Evolutionary conservation across 805 yeast genomes (phyloP), one percentile per base, ranked within the genome.

Genomic region (Hanseniaspora singularis): DNA sequence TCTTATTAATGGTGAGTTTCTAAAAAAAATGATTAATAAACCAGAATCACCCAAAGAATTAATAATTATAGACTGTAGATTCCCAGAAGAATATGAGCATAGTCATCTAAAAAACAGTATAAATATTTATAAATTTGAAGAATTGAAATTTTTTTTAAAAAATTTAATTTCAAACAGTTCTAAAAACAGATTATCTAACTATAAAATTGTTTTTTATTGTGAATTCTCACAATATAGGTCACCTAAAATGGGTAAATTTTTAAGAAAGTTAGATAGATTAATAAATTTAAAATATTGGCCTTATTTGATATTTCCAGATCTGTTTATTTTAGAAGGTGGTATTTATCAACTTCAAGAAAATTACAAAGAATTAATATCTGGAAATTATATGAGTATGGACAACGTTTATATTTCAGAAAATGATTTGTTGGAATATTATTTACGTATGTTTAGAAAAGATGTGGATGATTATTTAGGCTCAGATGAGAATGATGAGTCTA

Each of bases 201-300:
- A 19, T 4, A 42, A 33, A 27, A 42, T 89, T 6, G 70, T 92
- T 10, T 89, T 92, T 67, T 96, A 92, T 63, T 92, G 98, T 64
- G 98, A 92, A 64, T 89, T 86, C 61, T 81, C 94, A 32, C 76
- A 94, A 5, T 85, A 81, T 59, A 71, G 98, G 50, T 95, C 97
- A n/a, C 98, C 98, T 4, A 67, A 81, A 40, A 76, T 92, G 81
- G 97, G 97, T 1, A 69, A 77, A 46, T 87, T 86, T 60, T 70
- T 92, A 49, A 69, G 98, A 51, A 79, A 79, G 50, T 73, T 82
- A 54, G 98, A 92, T 64, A 73, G 98, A 52, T 72, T 73, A 33
- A 54, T 76, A 44, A 87, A 88, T 61, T 69, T 76, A 51, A 77
- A 79, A 49, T 69, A 72, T 51, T 92, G 92, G 63, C 98, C 98